A percentile compares a stretch with the other conserved stretches of the same genome.
phyloP scores from a whole-genome alignment of 169 alveolate species.

The Cyclospora cayetanensis region DNA sequence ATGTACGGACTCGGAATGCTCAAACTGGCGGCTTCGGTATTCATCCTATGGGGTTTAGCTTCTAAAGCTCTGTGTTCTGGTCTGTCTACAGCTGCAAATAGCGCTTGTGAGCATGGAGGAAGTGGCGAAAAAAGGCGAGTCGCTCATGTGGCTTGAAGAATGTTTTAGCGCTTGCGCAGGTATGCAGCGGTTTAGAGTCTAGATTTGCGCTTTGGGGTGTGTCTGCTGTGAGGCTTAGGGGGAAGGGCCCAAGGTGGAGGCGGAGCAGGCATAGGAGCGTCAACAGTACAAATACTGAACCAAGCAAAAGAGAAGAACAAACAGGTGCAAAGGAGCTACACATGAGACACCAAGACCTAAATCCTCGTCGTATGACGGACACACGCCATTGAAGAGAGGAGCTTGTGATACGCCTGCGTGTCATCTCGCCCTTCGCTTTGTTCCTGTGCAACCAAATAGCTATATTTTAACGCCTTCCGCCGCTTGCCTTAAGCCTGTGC shows the following conservation, averaged over 20 bases:
- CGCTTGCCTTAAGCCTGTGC: too few species aligned
- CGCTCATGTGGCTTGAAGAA: not conserved
- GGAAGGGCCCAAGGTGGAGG: not conserved
- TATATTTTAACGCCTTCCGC: too few species aligned
- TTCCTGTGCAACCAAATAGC: too few species aligned
- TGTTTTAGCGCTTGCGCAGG: too few species aligned
- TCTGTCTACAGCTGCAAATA: not conserved
- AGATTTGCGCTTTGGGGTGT: not conserved
- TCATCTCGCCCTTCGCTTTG: too few species aligned
- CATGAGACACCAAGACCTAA: too few species aligned
- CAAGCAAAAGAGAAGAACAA: not conserved
- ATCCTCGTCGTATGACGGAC: too few species aligned
- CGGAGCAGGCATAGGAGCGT: not conserved
- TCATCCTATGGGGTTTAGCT: not conserved
- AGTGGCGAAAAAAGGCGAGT: not conserved
- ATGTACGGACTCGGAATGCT: not conserved
- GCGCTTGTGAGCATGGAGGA: slow-evolving; percentile 3
- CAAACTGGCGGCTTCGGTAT: too few species aligned
- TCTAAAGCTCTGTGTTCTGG: not conserved
- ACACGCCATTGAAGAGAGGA: too few species aligned
- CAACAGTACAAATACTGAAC: not conserved
- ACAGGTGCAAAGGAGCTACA: too few species aligned
- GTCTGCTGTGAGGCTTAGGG: not conserved
- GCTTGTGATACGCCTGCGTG: too few species aligned
- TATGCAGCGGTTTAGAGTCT: not conserved